Evolutionary conservation across 257 asterid genomes (phyloP).

Genomic region (Salvia hispanica): DNA sequence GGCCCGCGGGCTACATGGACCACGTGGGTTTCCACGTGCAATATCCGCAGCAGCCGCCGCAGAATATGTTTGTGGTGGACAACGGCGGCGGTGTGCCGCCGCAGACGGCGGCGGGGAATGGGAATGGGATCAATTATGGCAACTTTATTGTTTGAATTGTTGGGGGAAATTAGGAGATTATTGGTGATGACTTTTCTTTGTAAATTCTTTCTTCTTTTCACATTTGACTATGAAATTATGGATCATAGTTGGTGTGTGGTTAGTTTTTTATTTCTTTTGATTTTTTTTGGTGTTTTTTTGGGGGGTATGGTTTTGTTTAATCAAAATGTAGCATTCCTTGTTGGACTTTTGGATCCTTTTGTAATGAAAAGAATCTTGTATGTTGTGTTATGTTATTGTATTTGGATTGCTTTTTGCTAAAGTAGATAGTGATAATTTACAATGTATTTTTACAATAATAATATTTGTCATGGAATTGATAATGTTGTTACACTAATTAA

Average conservation of each 20-base stretch:
- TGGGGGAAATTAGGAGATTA: conserved; percentile 2
- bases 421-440: too few species aligned
- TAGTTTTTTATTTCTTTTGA: conserved; percentile 2
- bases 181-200: conserved; percentile 37
- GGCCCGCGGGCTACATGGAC: conserved; percentile 23
- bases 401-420: too few species aligned
- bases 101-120: conserved; percentile 35
- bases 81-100: conserved; percentile 30
- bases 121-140: conserved; percentile 25
- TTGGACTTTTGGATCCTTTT: conserved; percentile 6
- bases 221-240: conserved; percentile 27
- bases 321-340: conserved; percentile 6
- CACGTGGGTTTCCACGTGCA: conserved; percentile 34
- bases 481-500: too few species aligned
- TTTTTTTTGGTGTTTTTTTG: background rate
- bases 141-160: conserved; percentile 28
- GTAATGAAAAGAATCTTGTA: conserved; percentile 6
- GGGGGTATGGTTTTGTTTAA: background rate
- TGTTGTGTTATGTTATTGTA: too few species aligned
- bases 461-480: too few species aligned
- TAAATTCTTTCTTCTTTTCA: conserved; percentile 45
- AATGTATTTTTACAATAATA: too few species aligned
- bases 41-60: conserved; percentile 29
- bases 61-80: conserved; percentile 35
- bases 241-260: conserved; percentile 1